These are phyloP conservation scores for Barnettozyma populi DNA, from an alignment of 805 yeast genomes.

Conservation along the genomic window DNA sequence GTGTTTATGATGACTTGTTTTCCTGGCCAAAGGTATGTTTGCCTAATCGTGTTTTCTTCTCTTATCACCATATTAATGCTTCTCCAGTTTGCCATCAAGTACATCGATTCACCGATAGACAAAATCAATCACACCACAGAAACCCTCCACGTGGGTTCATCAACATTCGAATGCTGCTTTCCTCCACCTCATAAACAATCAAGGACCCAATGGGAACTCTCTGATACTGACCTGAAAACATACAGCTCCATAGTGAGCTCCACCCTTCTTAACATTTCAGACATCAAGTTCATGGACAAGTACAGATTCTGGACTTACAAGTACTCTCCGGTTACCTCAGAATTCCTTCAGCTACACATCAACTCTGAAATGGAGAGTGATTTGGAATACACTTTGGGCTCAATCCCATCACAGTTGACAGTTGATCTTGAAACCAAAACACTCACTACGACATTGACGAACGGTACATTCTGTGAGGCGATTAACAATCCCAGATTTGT, in stretches of 20 bases:
- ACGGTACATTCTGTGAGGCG: conserved; percentile 24
- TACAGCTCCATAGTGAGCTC: not conserved
- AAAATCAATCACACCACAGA: not conserved
- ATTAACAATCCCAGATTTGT: conserved; percentile 19
- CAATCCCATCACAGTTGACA: not conserved
- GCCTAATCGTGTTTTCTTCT: conserved; percentile 9
- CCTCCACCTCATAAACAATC: not conserved
- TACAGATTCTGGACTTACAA: conserved; percentile 5
- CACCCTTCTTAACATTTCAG: not conserved
- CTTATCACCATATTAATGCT: not conserved
- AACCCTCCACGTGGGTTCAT: not conserved
- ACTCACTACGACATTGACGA: conserved; percentile 2
- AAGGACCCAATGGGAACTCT: not conserved
- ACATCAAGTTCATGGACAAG: conserved; percentile 1
- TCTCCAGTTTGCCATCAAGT: conserved; percentile 14
- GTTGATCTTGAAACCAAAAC: conserved; percentile 2
- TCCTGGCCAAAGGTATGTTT: conserved; percentile 19
- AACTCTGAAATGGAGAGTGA: not conserved
- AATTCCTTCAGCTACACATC: conserved; percentile 3
- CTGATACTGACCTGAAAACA: not conserved
- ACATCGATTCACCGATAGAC: not conserved
- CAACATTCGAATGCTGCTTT: not conserved
- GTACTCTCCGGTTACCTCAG: not conserved
- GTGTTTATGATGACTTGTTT: no score
- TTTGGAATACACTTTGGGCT: conserved; percentile 7